A percentile compares a stretch with the other conserved stretches of the same genome.
Evolutionary conservation across 2,329 filamentous ascomycete genomes (phyloP).

Genomic region (Colletotrichum sidae): DNA sequence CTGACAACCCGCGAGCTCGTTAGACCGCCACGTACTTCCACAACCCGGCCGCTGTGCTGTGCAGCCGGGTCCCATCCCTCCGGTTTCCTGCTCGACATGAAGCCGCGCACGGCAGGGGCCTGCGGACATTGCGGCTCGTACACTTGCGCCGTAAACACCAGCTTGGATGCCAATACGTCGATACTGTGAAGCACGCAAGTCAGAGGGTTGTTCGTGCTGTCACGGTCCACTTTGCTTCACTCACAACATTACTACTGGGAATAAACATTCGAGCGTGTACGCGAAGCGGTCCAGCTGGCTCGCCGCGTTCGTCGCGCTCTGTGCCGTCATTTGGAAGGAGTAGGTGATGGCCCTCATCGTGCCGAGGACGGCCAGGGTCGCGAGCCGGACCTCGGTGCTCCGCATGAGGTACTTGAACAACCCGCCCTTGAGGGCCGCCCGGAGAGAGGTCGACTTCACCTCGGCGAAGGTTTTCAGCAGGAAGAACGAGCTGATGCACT

Average conservation of each 20-base stretch:
- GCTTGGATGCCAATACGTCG: conserved; percentile 49
- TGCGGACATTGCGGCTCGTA: background rate
- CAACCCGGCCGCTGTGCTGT: background rate
- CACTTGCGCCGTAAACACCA: conserved; percentile 40
- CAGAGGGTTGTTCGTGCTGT: background rate
- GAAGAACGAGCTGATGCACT: conserved; percentile 54
- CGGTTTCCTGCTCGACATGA: conserved; percentile 1
- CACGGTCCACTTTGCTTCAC: conserved; percentile 24
- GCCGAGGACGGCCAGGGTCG: conserved; percentile 51
- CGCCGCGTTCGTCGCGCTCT: conserved; percentile 50
- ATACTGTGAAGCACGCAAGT: conserved; percentile 39
- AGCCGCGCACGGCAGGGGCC: background rate
- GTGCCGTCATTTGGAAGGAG: conserved; percentile 51
- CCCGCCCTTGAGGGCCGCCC: conserved; percentile 44
- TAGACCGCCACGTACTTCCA: conserved; percentile 10
- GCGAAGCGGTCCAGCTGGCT: conserved; percentile 55
- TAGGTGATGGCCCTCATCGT: conserved; percentile 54
- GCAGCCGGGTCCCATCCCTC: conserved; percentile 1
- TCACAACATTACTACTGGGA: conserved; percentile 54
- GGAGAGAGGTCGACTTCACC: conserved; percentile 46
- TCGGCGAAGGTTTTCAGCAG: conserved; percentile 51
- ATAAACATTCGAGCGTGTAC: conserved; percentile 55
- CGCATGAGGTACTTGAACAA: conserved; percentile 54
- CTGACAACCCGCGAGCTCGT: background rate
- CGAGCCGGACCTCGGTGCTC: conserved; percentile 54